Conservation (phyloP, 2,329 filamentous ascomycete species). For the Fusarium zealandicum region DNA sequence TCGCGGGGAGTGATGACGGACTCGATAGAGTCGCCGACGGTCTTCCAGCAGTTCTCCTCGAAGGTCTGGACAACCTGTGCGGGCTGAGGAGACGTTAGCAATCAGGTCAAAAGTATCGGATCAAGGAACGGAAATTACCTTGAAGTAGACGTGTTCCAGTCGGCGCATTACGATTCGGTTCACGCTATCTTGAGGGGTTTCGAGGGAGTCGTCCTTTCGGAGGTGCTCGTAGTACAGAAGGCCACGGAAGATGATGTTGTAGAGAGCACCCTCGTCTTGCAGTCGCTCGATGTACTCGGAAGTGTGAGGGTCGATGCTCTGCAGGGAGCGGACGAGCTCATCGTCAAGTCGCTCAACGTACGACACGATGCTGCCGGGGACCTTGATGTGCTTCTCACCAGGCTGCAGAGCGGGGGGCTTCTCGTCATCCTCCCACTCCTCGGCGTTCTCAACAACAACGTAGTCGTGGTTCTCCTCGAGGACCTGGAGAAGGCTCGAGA, state of each 20-base stretch:
- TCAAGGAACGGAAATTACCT: conserved; percentile 76
- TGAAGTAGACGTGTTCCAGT: conserved; percentile 98
- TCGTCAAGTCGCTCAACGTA: conserved; percentile 96
- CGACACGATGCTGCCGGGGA: conserved; percentile 93
- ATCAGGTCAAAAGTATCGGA: conserved; percentile 56
- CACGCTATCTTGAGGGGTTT: conserved; percentile 82
- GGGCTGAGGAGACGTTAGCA: conserved; percentile 60
- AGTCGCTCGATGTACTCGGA: conserved; percentile 98
- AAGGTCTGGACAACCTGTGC: conserved; percentile 91
- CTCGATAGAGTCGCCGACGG: conserved; percentile 72
- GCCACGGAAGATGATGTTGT: conserved; percentile 89
- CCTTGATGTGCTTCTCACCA: conserved; percentile 83
- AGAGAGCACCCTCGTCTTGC: conserved; percentile 87
- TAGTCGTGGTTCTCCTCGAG: conserved; percentile 82
- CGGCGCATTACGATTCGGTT: conserved; percentile 95
- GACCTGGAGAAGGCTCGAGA: conserved; percentile 76
- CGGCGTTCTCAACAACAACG: conserved; percentile 87
- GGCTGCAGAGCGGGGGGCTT: conserved; percentile 79
- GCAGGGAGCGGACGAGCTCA: conserved; percentile 94
- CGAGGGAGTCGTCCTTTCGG: conserved; percentile 71
- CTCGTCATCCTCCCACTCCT: conserved; percentile 99
- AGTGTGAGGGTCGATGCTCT: conserved; percentile 97
- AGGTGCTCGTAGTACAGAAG: conserved; percentile 88
- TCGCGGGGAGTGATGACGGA: conserved; percentile 81
- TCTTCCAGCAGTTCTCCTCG: conserved; percentile 93